Percentiles rank a stretch among this genome's conserved stretches.
These are phyloP conservation scores for Melastoma candidum DNA, from an alignment of 441 rosid genomes.

Conservation along the genomic window DNA sequence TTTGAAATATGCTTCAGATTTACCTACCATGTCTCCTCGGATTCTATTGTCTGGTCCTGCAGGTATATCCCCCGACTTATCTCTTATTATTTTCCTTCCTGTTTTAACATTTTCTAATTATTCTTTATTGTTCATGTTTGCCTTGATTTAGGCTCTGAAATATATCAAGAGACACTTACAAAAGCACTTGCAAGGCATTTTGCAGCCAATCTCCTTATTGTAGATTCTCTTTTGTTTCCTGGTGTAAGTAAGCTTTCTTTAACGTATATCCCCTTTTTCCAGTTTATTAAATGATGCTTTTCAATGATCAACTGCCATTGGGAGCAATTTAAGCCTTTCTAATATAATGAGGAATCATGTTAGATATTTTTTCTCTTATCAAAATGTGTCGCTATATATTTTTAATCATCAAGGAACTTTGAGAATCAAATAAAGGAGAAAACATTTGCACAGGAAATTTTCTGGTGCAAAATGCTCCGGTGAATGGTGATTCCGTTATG, in stretches of 20 bases:
- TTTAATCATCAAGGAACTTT: too few relatives aligned
- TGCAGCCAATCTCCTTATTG: conserved; percentile 71
- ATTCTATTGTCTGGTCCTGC: conserved; percentile 93
- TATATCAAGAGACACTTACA: conserved; percentile 88
- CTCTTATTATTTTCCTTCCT: neutral
- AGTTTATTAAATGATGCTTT: neutral
- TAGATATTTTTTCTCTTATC: too few relatives aligned
- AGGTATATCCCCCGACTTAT: conserved; percentile 33
- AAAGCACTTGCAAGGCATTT: conserved; percentile 88
- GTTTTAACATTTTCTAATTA: too few relatives aligned
- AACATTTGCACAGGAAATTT: too few relatives aligned
- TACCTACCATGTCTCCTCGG: conserved; percentile 77
- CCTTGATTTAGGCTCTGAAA: conserved; percentile 69
- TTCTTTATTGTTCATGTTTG: too few relatives aligned
- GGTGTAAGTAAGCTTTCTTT: conserved; percentile 52
- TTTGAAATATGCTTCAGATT: conserved; percentile 65
- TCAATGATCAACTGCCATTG: neutral
- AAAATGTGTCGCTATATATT: too few relatives aligned
- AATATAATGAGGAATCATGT: too few relatives aligned
- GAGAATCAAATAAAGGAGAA: too few relatives aligned
- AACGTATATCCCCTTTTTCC: neutral
- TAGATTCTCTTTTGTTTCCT: conserved; percentile 83
- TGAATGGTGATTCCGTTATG: too few relatives aligned
- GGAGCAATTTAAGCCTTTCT: too few relatives aligned
- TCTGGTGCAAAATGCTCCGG: too few relatives aligned